Evolutionary conservation across 176 grass and related monocot species (phyloP).

Genomic region (Cocos nucifera): DNA sequence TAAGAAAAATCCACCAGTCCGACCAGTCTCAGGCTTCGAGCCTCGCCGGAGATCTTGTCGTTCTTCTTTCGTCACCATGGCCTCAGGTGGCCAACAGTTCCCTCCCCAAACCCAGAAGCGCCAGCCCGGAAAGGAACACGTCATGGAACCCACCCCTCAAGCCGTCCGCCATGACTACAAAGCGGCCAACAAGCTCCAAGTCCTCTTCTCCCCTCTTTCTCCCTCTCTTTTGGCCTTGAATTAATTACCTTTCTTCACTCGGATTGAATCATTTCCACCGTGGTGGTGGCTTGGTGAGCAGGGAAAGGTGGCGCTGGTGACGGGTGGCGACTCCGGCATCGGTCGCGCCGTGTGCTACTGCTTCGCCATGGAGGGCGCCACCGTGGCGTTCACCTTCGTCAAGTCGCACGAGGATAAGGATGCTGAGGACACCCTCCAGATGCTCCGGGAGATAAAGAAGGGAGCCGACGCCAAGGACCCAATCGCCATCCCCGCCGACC

Average conservation of each 20-base stretch:
- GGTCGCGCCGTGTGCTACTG: conserved; percentile 70
- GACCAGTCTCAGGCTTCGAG: no score
- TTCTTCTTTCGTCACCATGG: conserved; percentile 25
- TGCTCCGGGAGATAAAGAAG: conserved; percentile 35
- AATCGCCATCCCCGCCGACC: conserved; percentile 43
- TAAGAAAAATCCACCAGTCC: no score
- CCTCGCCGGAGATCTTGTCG: no score
- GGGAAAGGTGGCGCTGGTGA: conserved; percentile 73
- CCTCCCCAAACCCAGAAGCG: conserved; percentile 43
- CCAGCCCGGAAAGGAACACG: conserved; percentile 64
- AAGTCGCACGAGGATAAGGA: conserved; percentile 55
- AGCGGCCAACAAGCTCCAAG: conserved; percentile 53
- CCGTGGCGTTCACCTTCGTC: conserved; percentile 68
- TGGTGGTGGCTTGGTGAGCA: conserved; percentile 6
- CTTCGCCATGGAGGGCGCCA: conserved; percentile 65
- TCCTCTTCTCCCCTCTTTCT: neutral
- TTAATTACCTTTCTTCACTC: neutral
- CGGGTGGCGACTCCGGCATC: conserved; percentile 86
- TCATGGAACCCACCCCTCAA: conserved; percentile 53
- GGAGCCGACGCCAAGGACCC: conserved; percentile 27
- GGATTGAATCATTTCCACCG: no score
- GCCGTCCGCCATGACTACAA: conserved; percentile 42
- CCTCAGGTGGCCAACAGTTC: conserved; percentile 38
- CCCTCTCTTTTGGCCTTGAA: neutral
- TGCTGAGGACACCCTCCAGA: conserved; percentile 44